Evolutionary conservation across 352 stramenopile species (phyloP).

Genomic region (Pythium brassicae): DNA sequence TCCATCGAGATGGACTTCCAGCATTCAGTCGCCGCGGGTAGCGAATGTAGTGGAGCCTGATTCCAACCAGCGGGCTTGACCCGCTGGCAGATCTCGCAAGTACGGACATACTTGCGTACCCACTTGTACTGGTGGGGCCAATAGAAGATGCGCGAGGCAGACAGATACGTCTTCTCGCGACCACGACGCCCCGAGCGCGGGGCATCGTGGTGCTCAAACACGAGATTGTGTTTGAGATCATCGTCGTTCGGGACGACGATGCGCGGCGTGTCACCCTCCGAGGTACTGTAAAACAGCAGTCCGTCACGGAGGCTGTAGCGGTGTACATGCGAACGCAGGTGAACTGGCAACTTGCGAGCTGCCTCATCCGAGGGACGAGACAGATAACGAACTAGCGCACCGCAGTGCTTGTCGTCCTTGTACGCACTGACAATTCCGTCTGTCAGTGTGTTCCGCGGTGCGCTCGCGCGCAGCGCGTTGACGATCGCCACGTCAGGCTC

Average conservation of each 20-base stretch:
- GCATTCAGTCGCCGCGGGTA: neutral
- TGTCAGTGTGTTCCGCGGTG: neutral
- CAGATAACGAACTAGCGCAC: no score
- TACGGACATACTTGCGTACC: neutral
- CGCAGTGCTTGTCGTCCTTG: neutral
- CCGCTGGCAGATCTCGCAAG: constrained; percentile 2
- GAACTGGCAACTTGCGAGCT: neutral
- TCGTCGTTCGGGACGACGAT: neutral
- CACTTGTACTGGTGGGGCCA: constrained; percentile 3
- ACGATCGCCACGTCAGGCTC: no score
- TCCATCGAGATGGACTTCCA: constrained; percentile 5
- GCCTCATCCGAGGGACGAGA: neutral
- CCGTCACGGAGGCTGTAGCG: neutral
- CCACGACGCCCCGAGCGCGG: neutral
- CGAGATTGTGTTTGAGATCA: neutral
- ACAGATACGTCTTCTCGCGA: neutral
- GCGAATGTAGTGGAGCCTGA: neutral
- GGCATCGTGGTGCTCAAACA: neutral
- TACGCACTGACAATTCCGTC: neutral
- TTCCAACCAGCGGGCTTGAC: neutral
- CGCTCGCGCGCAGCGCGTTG: no score
- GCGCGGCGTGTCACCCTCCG: no score
- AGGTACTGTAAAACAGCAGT: neutral
- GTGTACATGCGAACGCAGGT: neutral
- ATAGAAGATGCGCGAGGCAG: neutral